These are phyloP conservation scores for Phytophthora ohioensis DNA, from an alignment of 352 stramenopile genomes.

Conservation along the genomic window DNA sequence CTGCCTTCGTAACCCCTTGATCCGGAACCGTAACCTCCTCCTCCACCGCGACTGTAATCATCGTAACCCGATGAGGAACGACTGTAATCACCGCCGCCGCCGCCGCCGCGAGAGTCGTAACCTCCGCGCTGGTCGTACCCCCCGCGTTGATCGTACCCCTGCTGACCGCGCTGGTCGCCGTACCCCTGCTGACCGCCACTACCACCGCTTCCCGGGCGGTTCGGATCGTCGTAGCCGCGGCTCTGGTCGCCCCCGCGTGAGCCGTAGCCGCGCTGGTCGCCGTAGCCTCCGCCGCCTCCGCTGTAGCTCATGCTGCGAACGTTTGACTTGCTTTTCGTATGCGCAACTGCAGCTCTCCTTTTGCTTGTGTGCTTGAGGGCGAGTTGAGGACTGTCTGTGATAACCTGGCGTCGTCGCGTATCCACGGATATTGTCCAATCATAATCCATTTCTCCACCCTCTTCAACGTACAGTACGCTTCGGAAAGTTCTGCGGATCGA, in stretches of 20 bases:
- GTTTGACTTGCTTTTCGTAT: slow-evolving; percentile 12
- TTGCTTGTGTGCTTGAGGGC: not conserved
- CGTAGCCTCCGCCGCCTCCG: slow-evolving; percentile 35
- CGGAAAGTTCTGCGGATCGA: slow-evolving; percentile 2
- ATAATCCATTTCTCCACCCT: not conserved
- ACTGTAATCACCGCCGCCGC: slow-evolving; percentile 33
- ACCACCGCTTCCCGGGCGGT: slow-evolving; percentile 29
- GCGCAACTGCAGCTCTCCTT: slow-evolving; percentile 6
- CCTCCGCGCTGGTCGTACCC: slow-evolving; percentile 43
- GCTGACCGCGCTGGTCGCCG: slow-evolving; percentile 27
- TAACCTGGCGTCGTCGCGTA: not conserved
- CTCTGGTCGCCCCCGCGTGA: slow-evolving; percentile 38
- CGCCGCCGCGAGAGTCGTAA: slow-evolving; percentile 20
- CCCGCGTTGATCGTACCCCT: slow-evolving; percentile 30
- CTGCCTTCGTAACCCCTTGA: slow-evolving; percentile 28
- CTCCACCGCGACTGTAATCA: slow-evolving; percentile 38
- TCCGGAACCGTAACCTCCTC: slow-evolving; percentile 26
- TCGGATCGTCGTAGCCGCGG: slow-evolving; percentile 36
- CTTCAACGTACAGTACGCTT: slow-evolving; percentile 16
- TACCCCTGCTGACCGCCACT: slow-evolving; percentile 1
- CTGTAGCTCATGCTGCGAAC: slow-evolving; percentile 56
- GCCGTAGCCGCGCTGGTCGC: slow-evolving; percentile 40
- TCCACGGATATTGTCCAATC: not conserved
- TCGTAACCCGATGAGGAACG: slow-evolving; percentile 37
- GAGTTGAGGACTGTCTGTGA: slow-evolving; percentile 12